A percentile compares a stretch with the other conserved stretches of the same genome.
phyloP scores from a whole-genome alignment of 139 green algal genomes.

The Penium margaritaceum region DNA sequence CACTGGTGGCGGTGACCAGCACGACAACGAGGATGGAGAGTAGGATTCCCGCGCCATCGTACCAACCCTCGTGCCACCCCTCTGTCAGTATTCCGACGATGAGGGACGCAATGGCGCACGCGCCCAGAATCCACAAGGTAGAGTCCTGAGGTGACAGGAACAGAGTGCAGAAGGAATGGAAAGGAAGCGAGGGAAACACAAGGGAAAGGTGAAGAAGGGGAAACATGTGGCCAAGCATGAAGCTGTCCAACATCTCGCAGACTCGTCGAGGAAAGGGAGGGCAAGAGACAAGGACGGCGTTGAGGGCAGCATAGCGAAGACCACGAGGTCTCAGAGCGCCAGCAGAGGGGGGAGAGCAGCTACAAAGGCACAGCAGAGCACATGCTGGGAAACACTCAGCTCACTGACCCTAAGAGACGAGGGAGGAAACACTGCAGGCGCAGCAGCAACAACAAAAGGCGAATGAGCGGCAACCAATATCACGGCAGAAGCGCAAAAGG shows the following conservation, averaged over 20 bases:
- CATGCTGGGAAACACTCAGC: no score
- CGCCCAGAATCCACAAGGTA: constrained; percentile 83
- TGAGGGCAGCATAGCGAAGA: no score
- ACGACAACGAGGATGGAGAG: constrained; percentile 81
- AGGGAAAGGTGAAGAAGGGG: neutral
- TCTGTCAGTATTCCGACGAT: constrained; percentile 67
- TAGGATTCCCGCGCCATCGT: constrained; percentile 89
- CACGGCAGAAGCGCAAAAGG: no score
- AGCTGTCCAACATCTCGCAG: no score
- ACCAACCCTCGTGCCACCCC: constrained; percentile 70
- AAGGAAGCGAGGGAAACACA: neutral
- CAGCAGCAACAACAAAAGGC: no score
- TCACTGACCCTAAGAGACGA: no score
- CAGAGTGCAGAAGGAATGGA: neutral
- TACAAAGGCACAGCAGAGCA: no score
- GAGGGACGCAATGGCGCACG: constrained; percentile 49
- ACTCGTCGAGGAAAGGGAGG: neutral
- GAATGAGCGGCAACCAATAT: no score
- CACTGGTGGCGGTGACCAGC: constrained; percentile 77
- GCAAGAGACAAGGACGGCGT: neutral
- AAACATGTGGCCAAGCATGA: no score
- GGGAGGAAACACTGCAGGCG: no score
- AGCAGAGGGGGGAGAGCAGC: no score
- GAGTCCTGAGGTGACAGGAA: constrained; percentile 60
- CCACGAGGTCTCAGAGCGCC: no score